These are phyloP conservation scores for Saururus chinensis DNA, from an alignment of 164 flowering plant genomes.

Conservation along the genomic window DNA sequence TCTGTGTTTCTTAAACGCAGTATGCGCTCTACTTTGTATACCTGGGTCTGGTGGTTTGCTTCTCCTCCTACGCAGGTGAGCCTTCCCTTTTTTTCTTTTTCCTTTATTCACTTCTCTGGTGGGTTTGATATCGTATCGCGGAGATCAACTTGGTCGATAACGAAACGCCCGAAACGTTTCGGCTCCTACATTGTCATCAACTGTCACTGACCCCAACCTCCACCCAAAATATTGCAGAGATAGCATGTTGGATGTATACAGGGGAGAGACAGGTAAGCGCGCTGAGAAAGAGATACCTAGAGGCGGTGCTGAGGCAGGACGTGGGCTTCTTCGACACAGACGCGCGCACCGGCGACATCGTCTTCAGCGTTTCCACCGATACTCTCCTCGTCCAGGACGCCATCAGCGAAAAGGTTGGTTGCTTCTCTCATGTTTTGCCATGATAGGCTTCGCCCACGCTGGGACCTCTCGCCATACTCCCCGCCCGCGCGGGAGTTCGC, in stretches of 20 bases:
- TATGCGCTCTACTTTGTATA: constrained; percentile 90
- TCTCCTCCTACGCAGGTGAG: constrained; percentile 85
- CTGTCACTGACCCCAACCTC: too few species aligned
- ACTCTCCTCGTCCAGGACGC: constrained; percentile 98
- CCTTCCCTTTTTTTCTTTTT: neutral
- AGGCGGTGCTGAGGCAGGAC: constrained; percentile 88
- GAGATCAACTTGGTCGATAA: too few species aligned
- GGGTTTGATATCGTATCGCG: neutral
- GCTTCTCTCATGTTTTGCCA: neutral
- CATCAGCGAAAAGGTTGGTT: constrained; percentile 91
- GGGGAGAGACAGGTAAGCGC: constrained; percentile 90
- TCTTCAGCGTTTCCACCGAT: constrained; percentile 91
- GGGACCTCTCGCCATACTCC: neutral
- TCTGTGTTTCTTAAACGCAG: constrained; percentile 31
- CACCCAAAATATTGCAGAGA: too few species aligned
- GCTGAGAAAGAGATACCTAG: constrained; percentile 79
- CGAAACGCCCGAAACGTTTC: too few species aligned
- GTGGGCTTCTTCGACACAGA: constrained; percentile 98
- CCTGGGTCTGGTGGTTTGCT: constrained; percentile 80
- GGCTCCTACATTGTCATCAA: neutral
- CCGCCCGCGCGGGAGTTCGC: neutral
- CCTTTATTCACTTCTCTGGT: neutral
- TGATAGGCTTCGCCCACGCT: neutral
- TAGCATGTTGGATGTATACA: constrained; percentile 97
- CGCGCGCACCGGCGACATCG: constrained; percentile 94